Percentiles rank a stretch among this genome's conserved stretches.
phyloP scores from a whole-genome alignment of 805 yeast species.

The Yarrowia yakushimensis region DNA sequence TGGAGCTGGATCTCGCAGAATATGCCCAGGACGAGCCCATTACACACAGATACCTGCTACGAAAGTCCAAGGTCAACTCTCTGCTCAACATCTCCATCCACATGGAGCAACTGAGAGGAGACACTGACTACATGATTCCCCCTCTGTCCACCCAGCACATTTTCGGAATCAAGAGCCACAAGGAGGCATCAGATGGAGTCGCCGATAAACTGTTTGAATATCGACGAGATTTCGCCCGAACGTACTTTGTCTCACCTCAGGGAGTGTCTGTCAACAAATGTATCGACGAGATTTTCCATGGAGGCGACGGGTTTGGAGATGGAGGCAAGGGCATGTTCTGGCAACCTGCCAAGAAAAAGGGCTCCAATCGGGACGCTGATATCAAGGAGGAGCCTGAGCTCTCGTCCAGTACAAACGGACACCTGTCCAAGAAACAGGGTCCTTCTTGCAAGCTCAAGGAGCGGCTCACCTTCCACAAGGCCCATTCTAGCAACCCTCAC shows the following conservation, averaged over 20 bases:
- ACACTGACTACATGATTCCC: constrained; percentile 44
- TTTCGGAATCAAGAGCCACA: constrained; percentile 50
- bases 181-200: neutral
- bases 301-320: constrained; percentile 55
- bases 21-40: constrained; percentile 53
- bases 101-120: constrained; percentile 46
- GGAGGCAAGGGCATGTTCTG: constrained; percentile 3
- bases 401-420: neutral
- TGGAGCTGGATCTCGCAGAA: constrained; percentile 68
- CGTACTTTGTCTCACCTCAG: constrained; percentile 57
- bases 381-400: neutral
- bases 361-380: neutral
- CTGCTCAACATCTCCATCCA: constrained; percentile 62
- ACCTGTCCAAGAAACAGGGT: neutral
- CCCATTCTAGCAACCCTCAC: constrained; percentile 5
- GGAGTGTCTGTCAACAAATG: constrained; percentile 52
- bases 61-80: constrained; percentile 78
- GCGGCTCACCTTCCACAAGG: neutral
- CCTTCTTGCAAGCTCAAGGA: constrained; percentile 8
- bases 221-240: constrained; percentile 55
- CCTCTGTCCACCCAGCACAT: constrained; percentile 42
- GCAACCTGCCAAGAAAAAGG: constrained; percentile 13
- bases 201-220: constrained; percentile 30
- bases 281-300: constrained; percentile 68
- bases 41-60: constrained; percentile 63